Percentiles rank a stretch among this genome's conserved stretches.
These are phyloP conservation scores for Plasmodium gallinaceum DNA, from an alignment of 169 alveolate genomes.

Conservation along the genomic window DNA sequence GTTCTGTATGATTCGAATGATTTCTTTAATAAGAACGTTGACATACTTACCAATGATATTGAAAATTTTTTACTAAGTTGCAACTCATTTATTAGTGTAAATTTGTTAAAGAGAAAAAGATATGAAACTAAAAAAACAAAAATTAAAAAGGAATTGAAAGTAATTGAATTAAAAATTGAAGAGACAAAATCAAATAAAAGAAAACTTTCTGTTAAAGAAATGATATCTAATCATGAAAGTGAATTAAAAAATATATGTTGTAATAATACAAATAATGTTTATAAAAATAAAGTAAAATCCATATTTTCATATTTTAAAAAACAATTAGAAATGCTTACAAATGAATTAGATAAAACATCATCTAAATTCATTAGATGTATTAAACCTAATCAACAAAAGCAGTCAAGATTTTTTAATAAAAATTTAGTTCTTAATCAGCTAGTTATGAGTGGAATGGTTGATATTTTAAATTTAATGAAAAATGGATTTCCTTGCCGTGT, in stretches of 20 bases:
- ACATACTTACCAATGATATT: slow-evolving; percentile 78
- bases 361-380: slow-evolving; percentile 82
- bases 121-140: neutral
- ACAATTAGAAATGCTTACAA: slow-evolving; percentile 77
- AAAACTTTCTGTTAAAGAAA: slow-evolving; percentile 71
- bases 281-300: slow-evolving; percentile 44
- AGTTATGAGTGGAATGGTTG: slow-evolving; percentile 82
- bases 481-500: slow-evolving; percentile 83
- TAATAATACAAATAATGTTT: slow-evolving; percentile 46
- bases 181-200: slow-evolving; percentile 17
- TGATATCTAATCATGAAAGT: slow-evolving; percentile 40
- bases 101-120: slow-evolving; percentile 35
- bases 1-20: slow-evolving; percentile 79
- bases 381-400: slow-evolving; percentile 79
- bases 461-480: slow-evolving; percentile 81
- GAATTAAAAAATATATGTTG: slow-evolving; percentile 8
- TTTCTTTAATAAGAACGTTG: slow-evolving; percentile 80
- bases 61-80: slow-evolving; percentile 66
- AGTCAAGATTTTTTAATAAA: slow-evolving; percentile 73
- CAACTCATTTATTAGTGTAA: slow-evolving; percentile 46
- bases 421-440: slow-evolving; percentile 80
- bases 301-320: slow-evolving; percentile 77
- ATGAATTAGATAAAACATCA: slow-evolving; percentile 78
- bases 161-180: neutral
- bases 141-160: neutral